Evolutionary conservation across 2,329 filamentous ascomycete species (phyloP), one percentile per base, ranked within the genome.

Genomic region (Aaosphaeria arxii): DNA sequence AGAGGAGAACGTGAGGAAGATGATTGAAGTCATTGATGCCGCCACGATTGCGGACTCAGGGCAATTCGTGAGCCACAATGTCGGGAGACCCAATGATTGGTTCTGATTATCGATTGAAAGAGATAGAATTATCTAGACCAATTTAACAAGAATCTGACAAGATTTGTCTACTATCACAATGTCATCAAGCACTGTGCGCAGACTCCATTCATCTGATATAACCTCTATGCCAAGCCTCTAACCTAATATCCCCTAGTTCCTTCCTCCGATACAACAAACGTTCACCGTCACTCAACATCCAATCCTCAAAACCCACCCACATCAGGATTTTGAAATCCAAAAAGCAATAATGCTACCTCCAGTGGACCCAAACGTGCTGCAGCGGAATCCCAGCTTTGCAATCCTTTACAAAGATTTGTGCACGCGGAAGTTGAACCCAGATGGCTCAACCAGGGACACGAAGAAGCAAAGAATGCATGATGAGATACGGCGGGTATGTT

Each of bases 341-440:
- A 2, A 36, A 36, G 9, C n/a, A 40, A 55, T 7, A 11, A 76
- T 77, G 74, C 56, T 75, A 5, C 72, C 73, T 1, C 73, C 72
- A 24, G 59, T 75, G 1, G 66, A 74, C 29, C 63, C 69, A 1
- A 49, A 50, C 1, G 55, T 70, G 0, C 49, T 75, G 0, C 55
- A 71, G 28, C 61, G 64, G 1, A 76, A 77, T 45, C 71, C 74
- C 0, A 71, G 69, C 32, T 77, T 78, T 46, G 71, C 73, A 11
- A 59, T 67, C 0, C 58, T 78, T 1, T 76, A 77, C 57, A 68
- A 71, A 41, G 73, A 77, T 52, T 57, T 78, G 1, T 69, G 66
- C 41, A 60, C 64, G 0, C 68, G 71, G 42, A 74, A 72, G 56
- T 54, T 77, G 5, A 73, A 75, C 46, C 42, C 55, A 1, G 70